Evolutionary conservation across 306 rosid genomes (phyloP).

Genomic region (Morella rubra): DNA sequence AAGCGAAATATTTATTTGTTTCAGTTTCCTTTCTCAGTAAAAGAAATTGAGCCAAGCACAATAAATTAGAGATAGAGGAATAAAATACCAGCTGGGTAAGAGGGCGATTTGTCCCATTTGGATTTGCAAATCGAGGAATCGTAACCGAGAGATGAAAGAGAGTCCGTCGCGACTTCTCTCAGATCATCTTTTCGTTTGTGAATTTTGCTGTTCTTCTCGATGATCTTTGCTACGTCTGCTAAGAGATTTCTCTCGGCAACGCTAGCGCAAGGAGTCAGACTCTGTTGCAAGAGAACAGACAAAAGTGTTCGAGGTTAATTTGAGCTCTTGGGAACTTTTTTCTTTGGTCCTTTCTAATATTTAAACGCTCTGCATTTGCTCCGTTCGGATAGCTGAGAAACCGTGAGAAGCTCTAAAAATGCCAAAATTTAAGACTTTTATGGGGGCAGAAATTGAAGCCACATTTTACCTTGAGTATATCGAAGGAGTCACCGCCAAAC

Average conservation of each 20-base stretch:
- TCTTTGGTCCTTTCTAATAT: background rate
- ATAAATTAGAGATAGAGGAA: background rate
- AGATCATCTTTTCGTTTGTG: slow-evolving; percentile 69
- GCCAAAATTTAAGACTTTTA: background rate
- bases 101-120: slow-evolving; percentile 79
- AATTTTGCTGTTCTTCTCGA: slow-evolving; percentile 66
- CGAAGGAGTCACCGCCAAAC: slow-evolving; percentile 56
- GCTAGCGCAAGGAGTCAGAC: slow-evolving; percentile 70
- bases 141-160: slow-evolving; percentile 71
- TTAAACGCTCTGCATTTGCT: background rate
- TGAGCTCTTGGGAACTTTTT: background rate
- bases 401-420: background rate
- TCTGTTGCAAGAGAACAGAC: slow-evolving; percentile 37
- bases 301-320: background rate
- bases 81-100: slow-evolving; percentile 73
- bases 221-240: slow-evolving; percentile 83
- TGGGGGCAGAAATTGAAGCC: background rate
- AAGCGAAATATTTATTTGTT: slow-evolving; percentile 14
- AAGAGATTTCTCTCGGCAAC: slow-evolving; percentile 81
- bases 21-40: background rate
- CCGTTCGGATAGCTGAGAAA: slow-evolving; percentile 17
- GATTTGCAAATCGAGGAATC: slow-evolving; percentile 80
- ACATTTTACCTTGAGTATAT: slow-evolving; percentile 67
- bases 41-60: background rate
- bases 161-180: slow-evolving; percentile 60